These are phyloP conservation scores for Diaporthe citri DNA, from an alignment of 2,329 filamentous ascomycete species.

Conservation along the genomic window DNA sequence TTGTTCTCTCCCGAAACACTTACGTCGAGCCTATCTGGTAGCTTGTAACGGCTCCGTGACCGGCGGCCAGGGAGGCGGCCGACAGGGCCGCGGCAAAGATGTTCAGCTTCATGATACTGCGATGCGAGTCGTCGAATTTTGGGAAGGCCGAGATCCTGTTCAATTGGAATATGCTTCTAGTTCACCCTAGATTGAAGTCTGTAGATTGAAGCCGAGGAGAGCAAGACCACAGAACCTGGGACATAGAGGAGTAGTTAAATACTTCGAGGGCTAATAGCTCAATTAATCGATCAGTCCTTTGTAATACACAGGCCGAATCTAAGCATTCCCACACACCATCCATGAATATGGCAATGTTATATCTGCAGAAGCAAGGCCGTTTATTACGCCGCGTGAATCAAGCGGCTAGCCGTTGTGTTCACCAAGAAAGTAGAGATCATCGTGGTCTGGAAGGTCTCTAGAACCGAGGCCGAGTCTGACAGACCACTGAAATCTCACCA, in stretches of 20 bases:
- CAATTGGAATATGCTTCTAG: rapidly evolving
- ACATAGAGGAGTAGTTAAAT: background rate
- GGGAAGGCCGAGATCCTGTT: background rate
- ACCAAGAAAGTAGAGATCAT: background rate
- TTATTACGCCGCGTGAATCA: background rate
- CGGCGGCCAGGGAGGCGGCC: conserved; percentile 48
- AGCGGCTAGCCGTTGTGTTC: background rate
- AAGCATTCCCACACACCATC: background rate
- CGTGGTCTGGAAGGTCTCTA: conserved; percentile 26
- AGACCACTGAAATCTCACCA: conserved; percentile 6
- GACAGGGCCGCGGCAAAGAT: conserved; percentile 35
- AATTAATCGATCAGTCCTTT: no score
- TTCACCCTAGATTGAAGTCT: background rate
- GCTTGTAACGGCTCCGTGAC: conserved; percentile 57
- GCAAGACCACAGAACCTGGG: background rate
- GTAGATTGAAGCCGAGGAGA: background rate
- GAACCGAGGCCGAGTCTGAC: background rate
- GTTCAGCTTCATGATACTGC: conserved; percentile 39
- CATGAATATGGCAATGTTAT: background rate
- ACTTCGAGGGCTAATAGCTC: background rate
- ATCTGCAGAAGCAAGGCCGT: background rate
- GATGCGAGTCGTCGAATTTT: no score
- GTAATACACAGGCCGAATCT: no score
- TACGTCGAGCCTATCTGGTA: conserved; percentile 59
- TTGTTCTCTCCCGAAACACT: background rate